These are phyloP conservation scores for Gamarada debralockiae DNA, from an alignment of 495 filamentous ascomycete genomes.

Conservation along the genomic window DNA sequence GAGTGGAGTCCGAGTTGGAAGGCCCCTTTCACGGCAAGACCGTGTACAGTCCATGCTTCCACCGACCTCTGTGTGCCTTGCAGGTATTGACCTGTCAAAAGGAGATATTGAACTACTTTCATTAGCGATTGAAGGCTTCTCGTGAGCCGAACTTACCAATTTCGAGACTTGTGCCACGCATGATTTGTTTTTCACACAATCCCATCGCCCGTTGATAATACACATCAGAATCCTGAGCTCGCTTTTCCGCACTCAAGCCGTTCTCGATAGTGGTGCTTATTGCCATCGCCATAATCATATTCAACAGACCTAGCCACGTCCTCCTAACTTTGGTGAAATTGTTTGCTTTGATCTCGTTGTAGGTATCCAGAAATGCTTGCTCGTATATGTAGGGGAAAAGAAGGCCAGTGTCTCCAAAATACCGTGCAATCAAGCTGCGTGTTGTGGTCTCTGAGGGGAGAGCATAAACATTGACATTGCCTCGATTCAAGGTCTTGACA, in stretches of 20 bases:
- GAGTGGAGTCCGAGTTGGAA: conserved; percentile 37
- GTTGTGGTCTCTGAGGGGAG: conserved; percentile 26
- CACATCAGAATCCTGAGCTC: conserved; percentile 23
- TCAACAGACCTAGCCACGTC: conserved; percentile 27
- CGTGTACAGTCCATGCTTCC: conserved; percentile 36
- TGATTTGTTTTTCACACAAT: conserved; percentile 25
- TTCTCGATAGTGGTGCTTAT: conserved; percentile 14
- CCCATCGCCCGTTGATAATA: conserved; percentile 32
- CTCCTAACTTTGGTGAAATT: conserved; percentile 27
- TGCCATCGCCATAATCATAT: conserved; percentile 25
- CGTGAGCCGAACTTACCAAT: conserved; percentile 23
- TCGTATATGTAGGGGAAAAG: conserved; percentile 36
- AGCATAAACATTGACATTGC: conserved; percentile 14
- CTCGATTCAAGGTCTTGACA: background rate
- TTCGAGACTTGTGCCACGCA: conserved; percentile 31
- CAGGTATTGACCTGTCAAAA: conserved; percentile 33
- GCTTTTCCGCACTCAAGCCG: conserved; percentile 6
- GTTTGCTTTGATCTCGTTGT: conserved; percentile 28
- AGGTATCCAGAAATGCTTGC: conserved; percentile 30
- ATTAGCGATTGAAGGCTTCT: conserved; percentile 1
- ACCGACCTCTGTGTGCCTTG: conserved; percentile 37
- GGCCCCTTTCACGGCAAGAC: conserved; percentile 34
- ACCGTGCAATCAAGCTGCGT: conserved; percentile 26
- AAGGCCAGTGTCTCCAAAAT: conserved; percentile 34
- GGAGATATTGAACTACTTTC: conserved; percentile 30